These are phyloP conservation scores for Neofusicoccum sp. DNA, from an alignment of 2,329 filamentous ascomycete species.

Conservation along the genomic window DNA sequence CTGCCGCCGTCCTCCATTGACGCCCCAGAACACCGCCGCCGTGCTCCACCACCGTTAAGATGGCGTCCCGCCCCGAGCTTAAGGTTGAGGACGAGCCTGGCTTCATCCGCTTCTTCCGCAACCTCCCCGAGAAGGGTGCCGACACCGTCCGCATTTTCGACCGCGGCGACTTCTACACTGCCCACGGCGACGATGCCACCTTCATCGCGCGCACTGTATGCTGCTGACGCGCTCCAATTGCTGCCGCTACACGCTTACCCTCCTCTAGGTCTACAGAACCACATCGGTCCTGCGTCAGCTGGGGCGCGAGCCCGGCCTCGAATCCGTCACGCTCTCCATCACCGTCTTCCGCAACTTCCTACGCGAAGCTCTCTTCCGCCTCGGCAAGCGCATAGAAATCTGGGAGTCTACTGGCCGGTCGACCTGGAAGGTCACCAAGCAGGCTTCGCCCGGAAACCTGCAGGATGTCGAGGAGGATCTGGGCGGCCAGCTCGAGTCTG, in stretches of 20 bases:
- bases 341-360: constrained; percentile 97
- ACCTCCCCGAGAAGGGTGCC: constrained; percentile 69
- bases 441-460: constrained; percentile 92
- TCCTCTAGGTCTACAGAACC: constrained; percentile 83
- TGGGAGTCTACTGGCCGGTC: constrained; percentile 79
- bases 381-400: constrained; percentile 90
- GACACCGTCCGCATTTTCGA: constrained; percentile 91
- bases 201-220: constrained; percentile 77
- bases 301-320: constrained; percentile 79
- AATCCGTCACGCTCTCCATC: constrained; percentile 92
- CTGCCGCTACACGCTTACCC: background rate
- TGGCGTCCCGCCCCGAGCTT: constrained; percentile 60
- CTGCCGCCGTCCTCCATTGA: background rate
- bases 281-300: constrained; percentile 92
- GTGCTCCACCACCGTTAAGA: constrained; percentile 28
- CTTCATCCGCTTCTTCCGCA: constrained; percentile 95
- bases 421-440: constrained; percentile 88
- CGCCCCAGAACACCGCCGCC: background rate
- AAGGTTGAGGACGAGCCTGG: constrained; percentile 92
- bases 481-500: constrained; percentile 80
- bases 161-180: constrained; percentile 91
- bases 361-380: constrained; percentile 86
- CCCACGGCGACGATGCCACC: constrained; percentile 82
- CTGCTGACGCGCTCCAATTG: background rate
- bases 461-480: constrained; percentile 97